phyloP scores from a whole-genome alignment of 352 stramenopile species.

The Phytopythium boreale region DNA sequence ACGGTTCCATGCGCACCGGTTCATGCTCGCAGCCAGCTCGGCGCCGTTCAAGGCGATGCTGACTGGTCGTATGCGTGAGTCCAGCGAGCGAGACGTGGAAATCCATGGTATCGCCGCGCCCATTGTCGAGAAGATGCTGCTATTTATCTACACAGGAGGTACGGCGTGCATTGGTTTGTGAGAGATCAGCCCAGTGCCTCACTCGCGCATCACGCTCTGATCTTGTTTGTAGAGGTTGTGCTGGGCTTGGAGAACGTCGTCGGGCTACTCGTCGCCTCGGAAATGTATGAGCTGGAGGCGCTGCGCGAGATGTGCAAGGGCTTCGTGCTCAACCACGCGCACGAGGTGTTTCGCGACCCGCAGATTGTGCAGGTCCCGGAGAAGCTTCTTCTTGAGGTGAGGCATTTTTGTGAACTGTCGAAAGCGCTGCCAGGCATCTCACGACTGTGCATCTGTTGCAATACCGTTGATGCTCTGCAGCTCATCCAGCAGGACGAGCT shows the following conservation, averaged over 20 bases:
- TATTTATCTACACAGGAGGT: conserved; percentile 85
- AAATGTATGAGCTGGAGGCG: conserved; percentile 82
- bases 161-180: not conserved
- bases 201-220: not conserved
- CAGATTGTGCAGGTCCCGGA: conserved; percentile 77
- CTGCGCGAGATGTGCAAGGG: conserved; percentile 81
- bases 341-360: conserved; percentile 76
- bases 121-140: conserved; percentile 79
- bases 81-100: conserved; percentile 63
- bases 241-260: conserved; percentile 71
- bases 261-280: conserved; percentile 65
- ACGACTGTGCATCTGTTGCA: no score
- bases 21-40: conserved; percentile 83
- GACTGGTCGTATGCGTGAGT: conserved; percentile 76
- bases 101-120: conserved; percentile 57
- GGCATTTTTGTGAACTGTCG: not conserved
- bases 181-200: not conserved
- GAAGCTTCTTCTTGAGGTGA: conserved; percentile 76
- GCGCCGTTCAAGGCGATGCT: conserved; percentile 83
- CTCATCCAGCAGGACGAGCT: conserved; percentile 80
- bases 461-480: no score
- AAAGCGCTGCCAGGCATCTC: conserved; percentile 2
- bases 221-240: conserved; percentile 45
- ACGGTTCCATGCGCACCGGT: conserved; percentile 69
- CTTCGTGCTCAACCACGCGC: conserved; percentile 78